A percentile compares a stretch with the other conserved stretches of the same genome.
Conservation (phyloP, 2,329 filamentous ascomycete species). For the Epichloe scottii region DNA sequence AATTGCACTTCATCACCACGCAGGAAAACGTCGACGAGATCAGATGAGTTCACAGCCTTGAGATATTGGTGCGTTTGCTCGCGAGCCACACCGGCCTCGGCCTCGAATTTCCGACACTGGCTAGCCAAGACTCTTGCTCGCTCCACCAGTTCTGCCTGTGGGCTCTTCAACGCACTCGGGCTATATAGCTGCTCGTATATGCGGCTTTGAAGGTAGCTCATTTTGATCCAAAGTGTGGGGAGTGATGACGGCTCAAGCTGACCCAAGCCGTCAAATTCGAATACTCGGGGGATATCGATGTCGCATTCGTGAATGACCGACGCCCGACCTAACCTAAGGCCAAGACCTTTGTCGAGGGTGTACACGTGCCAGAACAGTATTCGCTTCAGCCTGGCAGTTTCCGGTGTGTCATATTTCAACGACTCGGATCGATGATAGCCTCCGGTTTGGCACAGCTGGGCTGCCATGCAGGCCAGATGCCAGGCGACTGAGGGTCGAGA, state of each 20-base stretch:
- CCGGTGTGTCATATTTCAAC: constrained; percentile 20
- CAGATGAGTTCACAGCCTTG: constrained; percentile 25
- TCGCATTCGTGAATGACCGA: constrained; percentile 47
- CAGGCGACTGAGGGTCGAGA: constrained; percentile 52
- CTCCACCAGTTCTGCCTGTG: constrained; percentile 26
- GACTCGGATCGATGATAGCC: constrained; percentile 42
- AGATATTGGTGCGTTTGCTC: constrained; percentile 24
- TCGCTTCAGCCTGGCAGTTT: constrained; percentile 22
- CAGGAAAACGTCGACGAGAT: constrained; percentile 30
- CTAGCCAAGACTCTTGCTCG: constrained; percentile 26
- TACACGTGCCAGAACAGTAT: constrained; percentile 41
- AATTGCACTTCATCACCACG: constrained; percentile 35
- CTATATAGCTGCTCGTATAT: constrained; percentile 48
- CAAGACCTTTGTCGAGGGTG: constrained; percentile 44
- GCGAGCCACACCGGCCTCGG: constrained; percentile 22
- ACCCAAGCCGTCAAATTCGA: constrained; percentile 29
- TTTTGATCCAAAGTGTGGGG: constrained; percentile 40
- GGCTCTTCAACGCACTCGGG: constrained; percentile 29
- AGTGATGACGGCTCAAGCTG: constrained; percentile 22
- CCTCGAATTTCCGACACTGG: constrained; percentile 25
- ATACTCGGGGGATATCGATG: constrained; percentile 35
- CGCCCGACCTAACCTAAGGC: constrained; percentile 45
- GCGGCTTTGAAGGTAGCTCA: constrained; percentile 43
- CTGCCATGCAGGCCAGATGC: constrained; percentile 46
- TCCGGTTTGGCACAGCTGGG: constrained; percentile 47